Evolutionary conservation across 257 asterid species (phyloP), one percentile per base, ranked within the genome.

Genomic region (Penstemon eatonii): DNA sequence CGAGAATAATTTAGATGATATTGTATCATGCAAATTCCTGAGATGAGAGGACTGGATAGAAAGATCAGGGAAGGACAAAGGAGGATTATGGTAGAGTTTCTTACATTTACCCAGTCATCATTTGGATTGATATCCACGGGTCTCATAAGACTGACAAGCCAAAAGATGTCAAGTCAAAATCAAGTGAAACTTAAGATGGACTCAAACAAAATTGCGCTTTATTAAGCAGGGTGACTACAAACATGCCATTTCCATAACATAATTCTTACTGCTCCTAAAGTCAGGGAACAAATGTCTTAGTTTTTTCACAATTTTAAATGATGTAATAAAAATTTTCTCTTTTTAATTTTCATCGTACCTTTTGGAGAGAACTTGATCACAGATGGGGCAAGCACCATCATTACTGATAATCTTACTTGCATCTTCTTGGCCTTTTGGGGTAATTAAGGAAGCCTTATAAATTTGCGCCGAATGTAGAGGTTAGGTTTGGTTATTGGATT

Each of bases 341-440:
- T 69, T 18, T 19, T 25, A 53, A 4, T 8, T 67, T 67, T 68
- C 13, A 52, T n/a, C 59, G 18, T 78, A 90, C 98, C 98, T 92
- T 83, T 85, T 90, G 41, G 98, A 92, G 62, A 92, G 97, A 75
- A 92, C 97, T 85, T 90, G 98, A 84, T 92, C 97, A 75, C 97
- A 92, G 51, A 92, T 84, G 56, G 97, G 98, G 77, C 98, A 92
- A 72, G 97, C 87, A 63, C 92, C 97, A 76, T 92, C 95, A 79
- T 65, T 87, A 65, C 87, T 80, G 76, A 92, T 91, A 73, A 92
- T 88, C 80, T 90, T 92, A 72, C 81, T 73, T 58, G 98, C 97
- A 81, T 92, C 98, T 67, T 85, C 96, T 11, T 81, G 76, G 80
- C 98, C 98, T 92, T 74, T 76, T 45, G 19, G 65, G 25, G 44